These are phyloP conservation scores for Emericellopsis cladophorae DNA, from an alignment of 2,329 filamentous ascomycete species.

Conservation along the genomic window DNA sequence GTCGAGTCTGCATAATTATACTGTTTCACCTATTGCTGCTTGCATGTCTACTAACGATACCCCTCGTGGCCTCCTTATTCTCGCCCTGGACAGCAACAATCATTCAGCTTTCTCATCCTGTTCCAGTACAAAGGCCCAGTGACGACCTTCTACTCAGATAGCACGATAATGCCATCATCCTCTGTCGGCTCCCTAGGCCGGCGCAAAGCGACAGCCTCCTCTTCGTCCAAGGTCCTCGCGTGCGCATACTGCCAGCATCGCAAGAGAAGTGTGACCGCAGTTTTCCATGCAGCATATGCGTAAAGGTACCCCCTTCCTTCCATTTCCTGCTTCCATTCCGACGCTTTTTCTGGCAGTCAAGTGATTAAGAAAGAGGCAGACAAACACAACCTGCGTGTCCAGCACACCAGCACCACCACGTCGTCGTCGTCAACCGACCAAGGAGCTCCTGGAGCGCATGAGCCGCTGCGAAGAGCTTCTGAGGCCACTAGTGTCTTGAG, in stretches of 20 bases:
- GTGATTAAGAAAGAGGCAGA: conserved; percentile 4
- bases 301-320: conserved; percentile 8
- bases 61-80: too few relatives aligned
- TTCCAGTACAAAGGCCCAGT: too few relatives aligned
- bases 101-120: too few relatives aligned
- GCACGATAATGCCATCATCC: too few relatives aligned
- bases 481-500: conserved; percentile 1
- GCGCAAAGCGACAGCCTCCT: conserved; percentile 3
- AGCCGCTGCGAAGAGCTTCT: conserved; percentile 12
- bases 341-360: not conserved
- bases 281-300: conserved; percentile 16
- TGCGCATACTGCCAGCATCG: conserved; percentile 17
- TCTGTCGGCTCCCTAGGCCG: not conserved
- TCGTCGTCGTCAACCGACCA: conserved; percentile 14
- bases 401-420: conserved; percentile 15
- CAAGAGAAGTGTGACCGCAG: conserved; percentile 18
- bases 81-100: too few relatives aligned
- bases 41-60: too few relatives aligned
- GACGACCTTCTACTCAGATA: too few relatives aligned
- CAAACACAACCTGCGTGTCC: conserved; percentile 11
- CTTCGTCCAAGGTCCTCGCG: conserved; percentile 5
- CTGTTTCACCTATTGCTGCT: too few relatives aligned
- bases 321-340: not conserved
- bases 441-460: conserved; percentile 13
- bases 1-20: too few relatives aligned